Evolutionary conservation across 1,284 basidiomycete species (phyloP), one percentile per base, ranked within the genome.

Genomic region (Sphaerobolus stellatus): DNA sequence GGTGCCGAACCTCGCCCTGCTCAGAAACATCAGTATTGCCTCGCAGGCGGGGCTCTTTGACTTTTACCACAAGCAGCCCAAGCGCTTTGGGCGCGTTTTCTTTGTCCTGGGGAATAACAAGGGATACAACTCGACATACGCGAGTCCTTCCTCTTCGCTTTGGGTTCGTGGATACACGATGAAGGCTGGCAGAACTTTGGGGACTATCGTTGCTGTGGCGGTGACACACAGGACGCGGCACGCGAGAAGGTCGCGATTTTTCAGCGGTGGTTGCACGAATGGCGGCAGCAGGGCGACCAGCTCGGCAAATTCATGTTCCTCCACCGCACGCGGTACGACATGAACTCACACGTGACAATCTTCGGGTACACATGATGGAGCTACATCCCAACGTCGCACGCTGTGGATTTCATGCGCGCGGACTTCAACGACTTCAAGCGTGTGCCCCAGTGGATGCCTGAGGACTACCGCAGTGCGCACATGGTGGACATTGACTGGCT

Each of bases 351-450:
- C 0, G 45, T 71, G 7, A 72, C 73, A 8, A 60, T 75, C 41
- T 68, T 75, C 13, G 73, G 73, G 1, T 76, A 72, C 62, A 75
- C 74, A 2, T 69, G 75, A n/a, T 75, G 74, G 73, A 62, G 68
- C 18, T 54, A 54, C 7, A 56, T 58, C 3, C 62, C 73, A 22
- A 60, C 70, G 45, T 61, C 63, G 0, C 62, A 61, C 20, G 58
- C 65, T 25, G 50, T 60, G n/a, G 63, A 68, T 48, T 60, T 63
- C 43, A 60, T 74, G 25, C 59, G 51, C 2, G 57, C 57, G 48
- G 51, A 59, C 22, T 57, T 73, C 1, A 69, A 59, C 22, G 71
- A 73, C 58, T 75, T 74, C 62, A 52, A 59, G 16, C 61, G 60
- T 8, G 71, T 74, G 51, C 52, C 60, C 3, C 56, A 56, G 25